These are phyloP conservation scores for Neofusicoccum parvum DNA, from an alignment of 2,329 filamentous ascomycete species.

Conservation along the genomic window DNA sequence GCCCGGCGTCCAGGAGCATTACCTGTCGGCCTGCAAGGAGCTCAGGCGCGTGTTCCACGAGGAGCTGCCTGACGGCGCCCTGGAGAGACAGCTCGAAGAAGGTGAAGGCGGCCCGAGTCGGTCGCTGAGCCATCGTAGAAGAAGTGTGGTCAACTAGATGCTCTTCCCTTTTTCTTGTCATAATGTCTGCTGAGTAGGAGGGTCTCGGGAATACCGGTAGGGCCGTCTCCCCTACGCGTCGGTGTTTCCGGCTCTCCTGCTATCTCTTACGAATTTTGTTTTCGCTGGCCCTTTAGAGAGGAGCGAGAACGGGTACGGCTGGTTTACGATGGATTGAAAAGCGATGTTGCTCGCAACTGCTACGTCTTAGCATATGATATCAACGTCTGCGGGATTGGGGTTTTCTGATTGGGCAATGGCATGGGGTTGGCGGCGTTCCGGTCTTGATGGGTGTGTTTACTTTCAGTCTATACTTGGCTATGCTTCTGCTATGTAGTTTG, in stretches of 20 bases:
- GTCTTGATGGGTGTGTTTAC: background rate
- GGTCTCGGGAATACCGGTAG: background rate
- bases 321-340: background rate
- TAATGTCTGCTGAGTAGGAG: background rate
- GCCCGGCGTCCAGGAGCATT: conserved; percentile 55
- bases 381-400: background rate
- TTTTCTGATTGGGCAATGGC: background rate
- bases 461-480: background rate
- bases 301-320: background rate
- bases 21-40: conserved; percentile 56
- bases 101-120: background rate
- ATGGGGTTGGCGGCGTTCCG: background rate
- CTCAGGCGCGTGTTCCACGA: conserved; percentile 31
- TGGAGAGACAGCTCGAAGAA: conserved; percentile 1
- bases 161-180: background rate
- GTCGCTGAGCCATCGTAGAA: background rate
- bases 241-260: background rate
- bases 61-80: background rate
- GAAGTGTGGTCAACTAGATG: conserved; percentile 14
- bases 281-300: too few species aligned
- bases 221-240: background rate
- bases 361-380: conserved; percentile 14
- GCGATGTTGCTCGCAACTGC: background rate
- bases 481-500: background rate
- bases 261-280: background rate